Evolutionary conservation across 2,329 filamentous ascomycete species (phyloP), one percentile per base, ranked within the genome.

Genomic region (Calonectria leucothoes): DNA sequence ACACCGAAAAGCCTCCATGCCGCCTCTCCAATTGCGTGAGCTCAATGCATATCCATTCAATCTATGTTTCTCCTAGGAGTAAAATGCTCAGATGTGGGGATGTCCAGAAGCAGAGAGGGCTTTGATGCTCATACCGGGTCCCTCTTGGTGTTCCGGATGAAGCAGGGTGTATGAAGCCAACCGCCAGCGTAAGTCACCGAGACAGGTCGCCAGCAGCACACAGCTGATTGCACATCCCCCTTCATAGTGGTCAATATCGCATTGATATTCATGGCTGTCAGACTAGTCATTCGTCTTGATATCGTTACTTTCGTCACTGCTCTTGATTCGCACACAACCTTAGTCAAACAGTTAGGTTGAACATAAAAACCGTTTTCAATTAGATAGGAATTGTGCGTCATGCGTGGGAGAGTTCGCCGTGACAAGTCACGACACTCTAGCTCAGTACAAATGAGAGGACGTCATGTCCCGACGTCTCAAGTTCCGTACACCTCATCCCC

Each of bases 381-480:
- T 78, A 76, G 57, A 75, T 78, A 61, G 67, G 71, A 75, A 71
- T 71, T 59, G 39, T 72, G 74, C 68, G 68, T 76, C 66, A 73
- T 66, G 31, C 45, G 23, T 39, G 64, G 39, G 63, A 61, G 45
- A 45, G 59, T 48, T 20, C 29, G 69, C 70, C 67, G 42, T 63
- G 71, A 73, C 72, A 71, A 75, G 65, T 25, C 71, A 76, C 75
- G 67, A 71, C 71, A 66, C 66, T 75, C 57, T 70, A 64, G 65
- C 68, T 63, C 73, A 66, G 23, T 79, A 80, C 78, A 80, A 79
- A 80, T 75, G 76, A 80, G 75, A 80, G 71, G 71, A 75, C 75
- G 77, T 61, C 76, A 57, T 66, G 72, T 73, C 49, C 64, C 57
- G 76, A 69, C 75, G 74, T 74, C 67, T 67, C 48, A 42, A 64